Conservation (phyloP, 2,329 filamentous ascomycete genomes). For the Fusarium cyanostomum region DNA sequence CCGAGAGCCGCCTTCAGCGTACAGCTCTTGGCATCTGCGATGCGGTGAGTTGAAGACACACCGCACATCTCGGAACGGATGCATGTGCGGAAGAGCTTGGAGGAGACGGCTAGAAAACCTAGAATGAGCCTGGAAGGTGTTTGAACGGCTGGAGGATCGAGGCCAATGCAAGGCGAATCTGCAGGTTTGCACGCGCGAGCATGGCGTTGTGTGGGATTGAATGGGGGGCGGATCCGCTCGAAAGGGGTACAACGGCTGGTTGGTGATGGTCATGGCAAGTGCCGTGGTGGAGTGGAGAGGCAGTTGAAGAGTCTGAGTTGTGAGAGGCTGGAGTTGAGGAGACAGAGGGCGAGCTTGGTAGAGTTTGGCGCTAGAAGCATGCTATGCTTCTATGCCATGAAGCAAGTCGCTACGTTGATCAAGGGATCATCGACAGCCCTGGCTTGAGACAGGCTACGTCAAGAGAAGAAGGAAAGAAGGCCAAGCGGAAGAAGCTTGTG, state of each 20-base stretch:
- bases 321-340: neutral
- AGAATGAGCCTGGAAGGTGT: slow-evolving; percentile 16
- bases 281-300: neutral
- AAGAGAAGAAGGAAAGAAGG: slow-evolving; percentile 24
- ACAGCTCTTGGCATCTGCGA: neutral
- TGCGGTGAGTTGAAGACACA: slow-evolving; percentile 10
- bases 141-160: slow-evolving; percentile 25
- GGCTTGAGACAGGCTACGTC: slow-evolving; percentile 31
- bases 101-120: slow-evolving; percentile 29
- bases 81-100: neutral
- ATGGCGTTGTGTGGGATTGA: slow-evolving; percentile 22
- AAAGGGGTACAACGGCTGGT: neutral
- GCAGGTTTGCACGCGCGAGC: slow-evolving; percentile 15
- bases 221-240: neutral
- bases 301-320: too few relatives aligned
- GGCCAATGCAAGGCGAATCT: slow-evolving; percentile 29
- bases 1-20: too few relatives aligned
- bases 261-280: neutral
- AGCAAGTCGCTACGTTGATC: neutral
- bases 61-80: slow-evolving; percentile 9
- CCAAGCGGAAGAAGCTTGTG: slow-evolving; percentile 9
- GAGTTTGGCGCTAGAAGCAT: slow-evolving; percentile 42
- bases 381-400: slow-evolving; percentile 25
- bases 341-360: slow-evolving; percentile 22
- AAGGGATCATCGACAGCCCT: slow-evolving; percentile 20